Evolutionary conservation across 2,329 filamentous ascomycete genomes (phyloP).

Genomic region (Elsinoe batatas): DNA sequence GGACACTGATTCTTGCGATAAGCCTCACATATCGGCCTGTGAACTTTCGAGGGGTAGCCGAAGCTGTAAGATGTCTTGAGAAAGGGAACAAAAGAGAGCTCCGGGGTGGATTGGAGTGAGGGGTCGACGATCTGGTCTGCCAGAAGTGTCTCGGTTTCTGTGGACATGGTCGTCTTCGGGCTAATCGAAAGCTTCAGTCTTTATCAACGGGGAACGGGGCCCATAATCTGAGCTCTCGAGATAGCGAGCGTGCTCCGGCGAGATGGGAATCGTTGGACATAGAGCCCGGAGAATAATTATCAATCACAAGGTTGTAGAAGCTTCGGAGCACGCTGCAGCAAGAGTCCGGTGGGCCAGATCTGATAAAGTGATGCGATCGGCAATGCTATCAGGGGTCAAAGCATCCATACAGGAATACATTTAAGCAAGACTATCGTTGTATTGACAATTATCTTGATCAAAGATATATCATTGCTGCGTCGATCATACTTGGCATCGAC

Average conservation of each 20-base stretch:
- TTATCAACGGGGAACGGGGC: too few species aligned
- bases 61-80: slow-evolving; percentile 24
- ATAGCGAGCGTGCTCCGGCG: too few species aligned
- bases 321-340: neutral
- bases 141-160: slow-evolving; percentile 18
- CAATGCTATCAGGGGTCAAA: neutral
- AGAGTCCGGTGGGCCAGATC: neutral
- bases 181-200: neutral
- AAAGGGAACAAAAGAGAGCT: slow-evolving; percentile 26
- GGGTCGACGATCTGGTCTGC: slow-evolving; percentile 25
- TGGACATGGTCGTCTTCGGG: slow-evolving; percentile 18
- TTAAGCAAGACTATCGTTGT: too few species aligned
- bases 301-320: neutral
- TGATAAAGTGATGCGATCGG: neutral
- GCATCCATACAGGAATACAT: neutral
- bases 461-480: neutral
- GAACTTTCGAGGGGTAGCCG: slow-evolving; percentile 26
- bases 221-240: too few species aligned
- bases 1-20: slow-evolving; percentile 82
- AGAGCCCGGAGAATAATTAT: neutral
- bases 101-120: slow-evolving; percentile 19
- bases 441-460: neutral
- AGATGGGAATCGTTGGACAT: too few species aligned
- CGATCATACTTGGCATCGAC: neutral
- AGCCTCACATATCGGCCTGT: slow-evolving; percentile 66